Evolutionary conservation across 345 rosid species (phyloP).

Genomic region (Heritiera fomes): DNA sequence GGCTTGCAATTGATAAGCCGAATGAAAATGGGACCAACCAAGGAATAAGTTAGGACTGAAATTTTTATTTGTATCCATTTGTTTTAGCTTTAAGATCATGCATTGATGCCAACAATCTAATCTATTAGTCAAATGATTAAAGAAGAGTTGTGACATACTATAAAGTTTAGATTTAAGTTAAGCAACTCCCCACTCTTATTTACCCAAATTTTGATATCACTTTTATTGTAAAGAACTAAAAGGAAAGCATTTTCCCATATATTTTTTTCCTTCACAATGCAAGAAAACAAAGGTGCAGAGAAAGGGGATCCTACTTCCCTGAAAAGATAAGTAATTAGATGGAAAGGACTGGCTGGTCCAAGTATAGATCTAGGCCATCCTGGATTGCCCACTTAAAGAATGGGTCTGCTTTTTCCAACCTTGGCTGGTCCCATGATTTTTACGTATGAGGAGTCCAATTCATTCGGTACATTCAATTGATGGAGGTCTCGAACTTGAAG

Average conservation of each 20-base stretch:
- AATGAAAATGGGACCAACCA: background rate
- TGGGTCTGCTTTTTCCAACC: background rate
- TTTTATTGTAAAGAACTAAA: background rate
- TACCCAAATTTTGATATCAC: background rate
- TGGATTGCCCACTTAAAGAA: no score
- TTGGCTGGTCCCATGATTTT: background rate
- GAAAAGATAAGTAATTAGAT: background rate
- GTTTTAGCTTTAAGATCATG: no score
- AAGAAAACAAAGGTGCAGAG: background rate
- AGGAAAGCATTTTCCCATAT: background rate
- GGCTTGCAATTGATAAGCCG: slow-evolving; percentile 10
- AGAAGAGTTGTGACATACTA: no score
- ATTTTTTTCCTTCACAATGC: background rate
- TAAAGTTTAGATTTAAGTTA: no score
- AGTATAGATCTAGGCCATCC: background rate
- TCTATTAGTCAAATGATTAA: no score
- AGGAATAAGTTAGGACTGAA: background rate
- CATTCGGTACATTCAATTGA: no score
- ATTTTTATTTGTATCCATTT: no score
- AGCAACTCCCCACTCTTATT: no score
- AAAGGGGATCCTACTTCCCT: background rate
- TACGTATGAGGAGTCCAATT: background rate
- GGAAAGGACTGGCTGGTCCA: background rate
- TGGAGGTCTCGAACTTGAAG: no score
- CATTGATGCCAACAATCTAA: no score